Evolutionary conservation across 768 basidiomycete genomes (phyloP), one percentile per base, ranked within the genome.

Genomic region (Hericium erinaceus): DNA sequence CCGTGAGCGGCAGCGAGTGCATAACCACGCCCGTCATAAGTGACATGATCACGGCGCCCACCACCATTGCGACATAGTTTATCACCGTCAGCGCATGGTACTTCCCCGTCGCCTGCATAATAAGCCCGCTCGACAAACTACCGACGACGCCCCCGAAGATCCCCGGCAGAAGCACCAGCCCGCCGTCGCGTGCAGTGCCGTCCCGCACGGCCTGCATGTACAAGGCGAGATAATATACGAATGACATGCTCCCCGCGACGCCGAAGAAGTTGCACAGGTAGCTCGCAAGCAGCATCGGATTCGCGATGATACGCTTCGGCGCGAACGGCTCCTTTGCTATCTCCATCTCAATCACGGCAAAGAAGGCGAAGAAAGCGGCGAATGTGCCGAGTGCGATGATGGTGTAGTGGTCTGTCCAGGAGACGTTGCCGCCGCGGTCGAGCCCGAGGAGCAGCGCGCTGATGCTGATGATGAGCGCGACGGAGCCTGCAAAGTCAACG

Each of bases 191-290:
- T 3, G 83, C 77, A 10, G 73, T 70, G 56, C 74, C 73, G 2
- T 73, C 72, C 39, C 71, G 69, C 7, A 83, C 82, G 0, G 81
- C 83, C 65, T 86, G 84, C 44, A 82, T 66, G 63, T 81, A 84
- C 22, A 85, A 67, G 4, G 83, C 72, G 5, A 81, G 61, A 52
- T 81, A 75, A 71, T 82, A 86, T 12, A 82, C 55, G 62, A 77
- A 67, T 39, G 74, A 67, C 57, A 81, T 72, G 2, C 64, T 68
- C 5, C 77, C 67, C 0, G 74, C 80, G 15, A 80, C 70, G 1
- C 73, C 74, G 64, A 84, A 83, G 64, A 84, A 76, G 68, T 84
- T 83, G 64, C 76, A 75, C n/a, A 81, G 64, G 66, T 83, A 85
- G 48, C 74, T 74, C 12, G 79, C 79, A 33, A 83, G 70, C 20